Percentiles rank a stretch among this genome's conserved stretches.
phyloP scores from a whole-genome alignment of 2,329 filamentous ascomycete genomes.

The Dothistroma pini region DNA sequence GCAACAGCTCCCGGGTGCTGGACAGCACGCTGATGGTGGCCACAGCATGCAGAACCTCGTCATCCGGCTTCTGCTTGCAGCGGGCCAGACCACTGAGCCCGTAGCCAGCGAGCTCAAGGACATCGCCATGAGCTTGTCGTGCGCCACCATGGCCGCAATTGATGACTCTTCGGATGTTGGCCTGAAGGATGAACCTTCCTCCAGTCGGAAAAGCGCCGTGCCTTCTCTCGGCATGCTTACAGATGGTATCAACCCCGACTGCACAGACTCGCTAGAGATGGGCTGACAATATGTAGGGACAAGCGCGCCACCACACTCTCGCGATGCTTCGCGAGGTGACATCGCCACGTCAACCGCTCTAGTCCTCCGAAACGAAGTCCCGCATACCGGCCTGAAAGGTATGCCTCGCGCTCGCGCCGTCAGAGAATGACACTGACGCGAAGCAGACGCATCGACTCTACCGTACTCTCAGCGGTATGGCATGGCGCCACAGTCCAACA shows the following conservation, averaged over 20 bases:
- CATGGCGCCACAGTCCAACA: background rate
- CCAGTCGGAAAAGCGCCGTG: background rate
- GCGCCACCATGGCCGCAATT: background rate
- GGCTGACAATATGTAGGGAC: background rate
- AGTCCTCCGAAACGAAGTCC: background rate
- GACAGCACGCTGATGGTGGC: background rate
- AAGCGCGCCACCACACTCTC: background rate
- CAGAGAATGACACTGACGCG: background rate
- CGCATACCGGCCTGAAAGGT: background rate
- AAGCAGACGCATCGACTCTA: background rate
- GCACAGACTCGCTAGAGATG: background rate
- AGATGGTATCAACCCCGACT: background rate
- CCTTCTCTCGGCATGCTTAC: background rate
- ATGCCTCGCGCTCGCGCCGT: background rate
- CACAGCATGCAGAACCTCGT: background rate
- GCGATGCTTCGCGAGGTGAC: background rate
- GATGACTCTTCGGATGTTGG: background rate
- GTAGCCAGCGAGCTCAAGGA: conserved; percentile 2
- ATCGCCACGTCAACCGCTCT: background rate
- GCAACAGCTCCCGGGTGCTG: background rate
- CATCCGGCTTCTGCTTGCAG: background rate
- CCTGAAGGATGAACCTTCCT: background rate
- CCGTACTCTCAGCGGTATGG: background rate
- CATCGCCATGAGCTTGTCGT: background rate
- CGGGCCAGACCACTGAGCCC: background rate